Evolutionary conservation across 805 yeast species (phyloP).

Genomic region (Wickerhamomyces tratensis): DNA sequence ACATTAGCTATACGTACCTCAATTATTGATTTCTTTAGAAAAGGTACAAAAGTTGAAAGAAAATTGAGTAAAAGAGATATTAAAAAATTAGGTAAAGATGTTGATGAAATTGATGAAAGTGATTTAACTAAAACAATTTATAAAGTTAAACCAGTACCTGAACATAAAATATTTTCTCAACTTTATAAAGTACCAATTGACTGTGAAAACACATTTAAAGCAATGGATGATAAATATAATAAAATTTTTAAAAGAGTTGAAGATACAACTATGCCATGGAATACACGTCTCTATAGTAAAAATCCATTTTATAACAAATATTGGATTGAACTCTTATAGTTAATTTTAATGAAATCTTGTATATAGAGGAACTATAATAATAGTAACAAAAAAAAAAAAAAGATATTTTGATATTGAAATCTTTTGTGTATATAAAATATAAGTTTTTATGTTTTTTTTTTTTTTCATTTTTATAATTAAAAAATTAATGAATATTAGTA

Average conservation of each 20-base stretch:
- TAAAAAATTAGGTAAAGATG: conserved; percentile 4
- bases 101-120: conserved; percentile 3
- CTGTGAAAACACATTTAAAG: conserved; percentile 20
- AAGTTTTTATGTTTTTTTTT: no score
- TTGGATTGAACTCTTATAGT: not conserved
- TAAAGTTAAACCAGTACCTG: conserved; percentile 9
- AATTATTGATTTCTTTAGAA: conserved; percentile 29
- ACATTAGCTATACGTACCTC: conserved; percentile 47
- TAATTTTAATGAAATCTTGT: no score
- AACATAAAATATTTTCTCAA: conserved; percentile 15
- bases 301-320: not conserved
- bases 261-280: not conserved
- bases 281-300: no score
- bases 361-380: no score
- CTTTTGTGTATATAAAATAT: no score
- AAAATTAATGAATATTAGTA: no score
- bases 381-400: no score
- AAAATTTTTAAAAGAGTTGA: not conserved
- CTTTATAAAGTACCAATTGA: conserved; percentile 15
- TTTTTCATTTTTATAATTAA: no score
- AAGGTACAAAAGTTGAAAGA: conserved; percentile 22
- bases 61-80: conserved; percentile 8
- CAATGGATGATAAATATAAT: conserved; percentile 14
- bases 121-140: conserved; percentile 4
- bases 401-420: no score